Conservation (phyloP, 352 stramenopile species). For the Phytophthora nicotianae region DNA sequence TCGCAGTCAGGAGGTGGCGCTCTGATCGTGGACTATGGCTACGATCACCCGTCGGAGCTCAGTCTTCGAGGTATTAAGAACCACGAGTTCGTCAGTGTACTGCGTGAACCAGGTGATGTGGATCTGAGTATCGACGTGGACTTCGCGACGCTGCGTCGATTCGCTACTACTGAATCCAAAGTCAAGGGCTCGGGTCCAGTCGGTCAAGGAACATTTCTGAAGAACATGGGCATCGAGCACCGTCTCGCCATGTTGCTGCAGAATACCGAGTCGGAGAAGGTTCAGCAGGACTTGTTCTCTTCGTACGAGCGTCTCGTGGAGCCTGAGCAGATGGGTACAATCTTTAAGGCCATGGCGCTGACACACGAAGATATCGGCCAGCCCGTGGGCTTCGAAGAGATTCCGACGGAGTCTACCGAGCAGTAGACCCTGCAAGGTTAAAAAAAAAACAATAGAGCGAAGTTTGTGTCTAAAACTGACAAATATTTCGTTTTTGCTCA, state of each 20-base stretch:
- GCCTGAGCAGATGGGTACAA: slow-evolving; percentile 92
- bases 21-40: slow-evolving; percentile 96
- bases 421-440: slow-evolving; percentile 9
- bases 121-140: slow-evolving; percentile 92
- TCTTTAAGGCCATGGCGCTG: slow-evolving; percentile 95
- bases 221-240: slow-evolving; percentile 95
- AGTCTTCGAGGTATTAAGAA: slow-evolving; percentile 94
- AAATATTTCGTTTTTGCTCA: no score
- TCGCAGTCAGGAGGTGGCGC: slow-evolving; percentile 83
- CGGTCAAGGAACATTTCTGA: slow-evolving; percentile 92
- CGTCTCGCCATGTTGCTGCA: slow-evolving; percentile 91
- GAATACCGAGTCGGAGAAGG: slow-evolving; percentile 75
- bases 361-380: slow-evolving; percentile 58
- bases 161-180: slow-evolving; percentile 53
- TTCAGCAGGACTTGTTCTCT: slow-evolving; percentile 89
- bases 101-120: slow-evolving; percentile 92
- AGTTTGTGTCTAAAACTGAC: neutral
- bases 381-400: slow-evolving; percentile 68
- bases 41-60: slow-evolving; percentile 88
- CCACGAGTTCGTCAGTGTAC: slow-evolving; percentile 94
- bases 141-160: slow-evolving; percentile 82
- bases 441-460: slow-evolving; percentile 10
- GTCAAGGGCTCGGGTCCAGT: slow-evolving; percentile 89
- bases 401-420: neutral
- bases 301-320: slow-evolving; percentile 93